Evolutionary conservation across 768 basidiomycete genomes (phyloP).

Genomic region (Termitomyces sp.): DNA sequence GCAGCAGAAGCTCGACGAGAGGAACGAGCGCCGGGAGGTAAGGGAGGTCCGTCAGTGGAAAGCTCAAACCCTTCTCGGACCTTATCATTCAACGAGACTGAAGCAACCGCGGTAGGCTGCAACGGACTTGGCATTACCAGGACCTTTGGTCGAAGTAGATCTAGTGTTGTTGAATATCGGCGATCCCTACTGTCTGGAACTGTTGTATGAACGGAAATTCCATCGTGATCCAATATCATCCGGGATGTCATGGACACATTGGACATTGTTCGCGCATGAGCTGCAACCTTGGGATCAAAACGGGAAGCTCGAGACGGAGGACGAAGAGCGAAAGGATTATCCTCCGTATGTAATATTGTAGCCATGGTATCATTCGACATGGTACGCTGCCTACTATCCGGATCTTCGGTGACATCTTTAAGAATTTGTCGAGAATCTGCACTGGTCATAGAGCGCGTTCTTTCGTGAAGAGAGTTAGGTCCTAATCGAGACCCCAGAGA

Average conservation of each 20-base stretch:
- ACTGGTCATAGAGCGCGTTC: constrained; percentile 47
- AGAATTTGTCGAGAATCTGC: constrained; percentile 41
- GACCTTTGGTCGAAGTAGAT: constrained; percentile 84
- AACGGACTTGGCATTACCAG: constrained; percentile 92
- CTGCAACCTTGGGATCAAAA: constrained; percentile 72
- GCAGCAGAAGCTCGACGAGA: constrained; percentile 41
- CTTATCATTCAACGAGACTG: constrained; percentile 27
- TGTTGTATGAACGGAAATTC: constrained; percentile 34
- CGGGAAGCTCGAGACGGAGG: constrained; percentile 63
- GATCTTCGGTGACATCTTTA: constrained; percentile 24
- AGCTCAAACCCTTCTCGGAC: constrained; percentile 56
- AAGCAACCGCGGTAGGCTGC: constrained; percentile 38
- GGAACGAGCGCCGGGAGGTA: constrained; percentile 70
- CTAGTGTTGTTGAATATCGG: constrained; percentile 67
- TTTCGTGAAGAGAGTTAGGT: constrained; percentile 27
- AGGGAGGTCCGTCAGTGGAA: constrained; percentile 67
- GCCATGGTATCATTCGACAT: constrained; percentile 41
- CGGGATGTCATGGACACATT: constrained; percentile 64
- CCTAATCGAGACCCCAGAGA: constrained; percentile 9
- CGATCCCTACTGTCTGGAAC: constrained; percentile 39
- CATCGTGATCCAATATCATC: constrained; percentile 54
- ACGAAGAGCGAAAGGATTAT: constrained; percentile 66
- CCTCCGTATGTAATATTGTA: constrained; percentile 34
- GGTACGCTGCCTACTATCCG: constrained; percentile 23
- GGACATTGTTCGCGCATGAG: constrained; percentile 56